Base-by-base conservation (phyloP, 2,329 filamentous ascomycete species). In the Byssochlamys sp. region DNA sequence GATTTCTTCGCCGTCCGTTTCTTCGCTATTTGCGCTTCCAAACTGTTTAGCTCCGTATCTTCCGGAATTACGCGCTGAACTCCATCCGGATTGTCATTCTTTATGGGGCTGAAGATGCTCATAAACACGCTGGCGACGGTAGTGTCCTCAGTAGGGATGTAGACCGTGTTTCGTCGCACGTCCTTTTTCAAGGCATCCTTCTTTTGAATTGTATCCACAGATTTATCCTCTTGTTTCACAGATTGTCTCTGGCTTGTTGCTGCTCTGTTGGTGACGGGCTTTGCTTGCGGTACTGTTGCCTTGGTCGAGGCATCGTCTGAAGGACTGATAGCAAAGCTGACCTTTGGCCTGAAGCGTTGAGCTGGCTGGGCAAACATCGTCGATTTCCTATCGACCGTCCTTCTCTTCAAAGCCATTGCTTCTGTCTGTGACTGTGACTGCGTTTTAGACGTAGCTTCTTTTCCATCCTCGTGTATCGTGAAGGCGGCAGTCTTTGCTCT, bases 121-220 rank as follows among this genome's bases (percentile, higher is more conserved):
- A 77, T 76, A 55, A 76, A 77, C 33, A 73, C 69, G 26, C 67
- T 75, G 4, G 75, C 71, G 57, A 75, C 67, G 0, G 74, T 74
- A 0, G 69, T 72, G 58, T 77, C 72, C 45, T 77, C 74, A 0
- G 70, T 66, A 0, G 75, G 73, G 28, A 77, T 73, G 59, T 75
- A 77, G 14, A 76, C 67, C 2, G 73, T 76, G 29, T 70, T 67
- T 26, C 71, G 69, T 45, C 71, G 69, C 25, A 71, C 64, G 29
- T 68, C 63, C 39, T 63, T 71, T 55, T 71, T 73, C 25, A 70
- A 54, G 6, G 5, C 52, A 52, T 69, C 59, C 5, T 60, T 61
- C 14, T 60, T 48, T 7, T 33, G 49, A 52, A 39, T 2, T 58
- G 58, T 33, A 50, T 59, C 63, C 26, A 62, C 58, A 12, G 55